Base-by-base conservation (phyloP, 371 early-diverging fungal genomes). In the Actinomortierella wolfii region DNA sequence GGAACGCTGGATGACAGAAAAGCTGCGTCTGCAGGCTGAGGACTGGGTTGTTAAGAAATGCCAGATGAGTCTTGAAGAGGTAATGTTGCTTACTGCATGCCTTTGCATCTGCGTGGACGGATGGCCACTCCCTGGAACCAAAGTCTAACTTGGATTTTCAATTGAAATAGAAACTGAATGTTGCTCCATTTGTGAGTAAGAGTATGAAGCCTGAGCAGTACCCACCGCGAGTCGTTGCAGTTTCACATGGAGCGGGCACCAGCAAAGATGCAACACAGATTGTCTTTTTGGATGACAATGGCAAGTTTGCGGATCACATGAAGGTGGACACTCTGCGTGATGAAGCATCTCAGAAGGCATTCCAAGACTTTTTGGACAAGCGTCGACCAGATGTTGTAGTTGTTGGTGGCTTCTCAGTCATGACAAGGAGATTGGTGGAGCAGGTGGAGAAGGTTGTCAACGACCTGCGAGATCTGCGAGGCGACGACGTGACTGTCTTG, bases 231-330 rank as follows among this genome's bases (percentile, higher is more conserved):
- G 94, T 97, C 2, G 78, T 94, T 20, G 86, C 94, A 2, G 81
- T 97, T 2, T 91, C 90, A 4, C 92, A 92, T 76, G 95, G 95
- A 23, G 90, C 89, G 34, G 95, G 92, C 13, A 83, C 83, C 1
- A 79, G 76, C 54, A 79, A 81, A 58, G 91, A 90, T 44, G 83
- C 94, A 0, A 82, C 90, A 24, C 83, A 89, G 28, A 88, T 85
- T 14, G 91, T 91, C 1, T 87, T 86, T 57, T 65, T 97, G 3
- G 89, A 93, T 60, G 91, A 91, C 60, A 81, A 88, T 46, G 94
- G 97, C 54, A 79, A 79, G 57, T 77, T 91, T n/a, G 64, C 79
- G 5, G 92, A 92, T 55, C 81, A 83, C 15, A 67, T 85, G 18
- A 79, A 85, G 24, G 81, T 91, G 1, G 86, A 86, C 52, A 83